phyloP scores from a whole-genome alignment of 768 basidiomycete species.

The Kwoniella newhampshirensis region DNA sequence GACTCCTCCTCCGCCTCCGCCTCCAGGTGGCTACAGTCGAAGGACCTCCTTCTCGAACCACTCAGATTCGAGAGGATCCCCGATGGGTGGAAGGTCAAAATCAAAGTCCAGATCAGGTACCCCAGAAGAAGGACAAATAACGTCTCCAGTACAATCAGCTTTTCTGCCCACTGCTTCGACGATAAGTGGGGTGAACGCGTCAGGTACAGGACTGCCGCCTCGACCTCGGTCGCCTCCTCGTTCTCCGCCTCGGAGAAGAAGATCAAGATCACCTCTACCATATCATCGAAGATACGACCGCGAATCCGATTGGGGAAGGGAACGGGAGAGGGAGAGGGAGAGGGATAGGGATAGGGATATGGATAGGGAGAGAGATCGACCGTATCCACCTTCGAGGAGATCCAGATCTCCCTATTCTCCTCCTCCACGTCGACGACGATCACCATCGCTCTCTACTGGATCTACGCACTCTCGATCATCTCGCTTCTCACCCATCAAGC shows the following conservation, averaged over 20 bases:
- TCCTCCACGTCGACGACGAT: slow-evolving; percentile 15
- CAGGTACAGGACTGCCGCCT: slow-evolving; percentile 10
- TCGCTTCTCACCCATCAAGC: slow-evolving; percentile 11
- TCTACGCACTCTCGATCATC: slow-evolving; percentile 14
- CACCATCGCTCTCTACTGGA: slow-evolving; percentile 13
- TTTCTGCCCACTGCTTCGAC: background rate
- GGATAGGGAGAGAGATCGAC: background rate
- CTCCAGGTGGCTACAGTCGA: background rate
- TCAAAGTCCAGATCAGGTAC: slow-evolving; percentile 16
- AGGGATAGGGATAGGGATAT: slow-evolving; percentile 16
- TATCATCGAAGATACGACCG: slow-evolving; percentile 16
- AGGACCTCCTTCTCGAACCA: background rate
- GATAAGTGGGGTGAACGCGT: no score
- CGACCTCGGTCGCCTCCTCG: slow-evolving; percentile 18
- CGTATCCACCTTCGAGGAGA: background rate
- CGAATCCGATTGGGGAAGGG: slow-evolving; percentile 4
- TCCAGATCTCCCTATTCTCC: slow-evolving; percentile 27
- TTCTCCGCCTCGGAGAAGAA: background rate
- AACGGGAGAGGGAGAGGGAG: slow-evolving; percentile 3
- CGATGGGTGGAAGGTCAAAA: slow-evolving; percentile 2
- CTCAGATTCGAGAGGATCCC: background rate
- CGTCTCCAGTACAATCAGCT: slow-evolving; percentile 5
- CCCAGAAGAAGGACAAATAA: slow-evolving; percentile 32
- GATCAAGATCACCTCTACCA: slow-evolving; percentile 19
- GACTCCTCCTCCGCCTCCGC: background rate